Conservation (phyloP, 371 early-diverging fungal genomes). For the Blakeslea trispora region DNA sequence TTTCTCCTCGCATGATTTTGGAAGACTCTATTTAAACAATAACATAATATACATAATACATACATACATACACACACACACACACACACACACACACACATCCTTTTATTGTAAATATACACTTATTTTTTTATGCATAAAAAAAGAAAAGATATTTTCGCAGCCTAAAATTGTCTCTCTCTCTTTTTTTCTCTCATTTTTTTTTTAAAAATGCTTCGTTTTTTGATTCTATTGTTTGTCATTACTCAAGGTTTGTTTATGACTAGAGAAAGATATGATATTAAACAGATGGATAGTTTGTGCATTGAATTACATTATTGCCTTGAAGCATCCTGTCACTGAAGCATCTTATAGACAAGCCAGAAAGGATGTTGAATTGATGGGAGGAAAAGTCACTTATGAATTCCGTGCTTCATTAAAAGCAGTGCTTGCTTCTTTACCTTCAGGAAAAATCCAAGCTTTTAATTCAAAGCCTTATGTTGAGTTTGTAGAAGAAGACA, state of each 20-base stretch:
- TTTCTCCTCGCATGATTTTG: constrained; percentile 75
- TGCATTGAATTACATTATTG: constrained; percentile 24
- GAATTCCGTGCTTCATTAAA: constrained; percentile 26
- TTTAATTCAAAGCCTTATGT: constrained; percentile 22
- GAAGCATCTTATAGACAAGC: constrained; percentile 19
- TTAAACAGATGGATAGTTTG: no score
- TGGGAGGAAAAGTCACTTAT: constrained; percentile 23
- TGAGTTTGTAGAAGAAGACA: constrained; percentile 31
- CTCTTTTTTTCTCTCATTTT: background rate
- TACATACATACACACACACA: no score
- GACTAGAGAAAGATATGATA: background rate
- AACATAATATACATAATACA: constrained; percentile 6
- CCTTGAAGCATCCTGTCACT: constrained; percentile 22
- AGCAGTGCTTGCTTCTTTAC: constrained; percentile 22
- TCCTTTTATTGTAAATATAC: background rate
- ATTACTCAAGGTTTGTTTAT: background rate
- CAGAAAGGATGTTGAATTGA: constrained; percentile 20
- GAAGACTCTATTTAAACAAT: constrained; percentile 47
- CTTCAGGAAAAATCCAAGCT: constrained; percentile 15
- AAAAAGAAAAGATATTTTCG: no score
- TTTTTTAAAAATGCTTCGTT: background rate
- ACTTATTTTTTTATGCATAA: background rate
- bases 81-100: no score
- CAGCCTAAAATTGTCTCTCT: background rate
- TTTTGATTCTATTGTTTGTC: background rate